These are phyloP conservation scores for Coniophora puteana DNA, from an alignment of 1,284 basidiomycete species.

Conservation along the genomic window DNA sequence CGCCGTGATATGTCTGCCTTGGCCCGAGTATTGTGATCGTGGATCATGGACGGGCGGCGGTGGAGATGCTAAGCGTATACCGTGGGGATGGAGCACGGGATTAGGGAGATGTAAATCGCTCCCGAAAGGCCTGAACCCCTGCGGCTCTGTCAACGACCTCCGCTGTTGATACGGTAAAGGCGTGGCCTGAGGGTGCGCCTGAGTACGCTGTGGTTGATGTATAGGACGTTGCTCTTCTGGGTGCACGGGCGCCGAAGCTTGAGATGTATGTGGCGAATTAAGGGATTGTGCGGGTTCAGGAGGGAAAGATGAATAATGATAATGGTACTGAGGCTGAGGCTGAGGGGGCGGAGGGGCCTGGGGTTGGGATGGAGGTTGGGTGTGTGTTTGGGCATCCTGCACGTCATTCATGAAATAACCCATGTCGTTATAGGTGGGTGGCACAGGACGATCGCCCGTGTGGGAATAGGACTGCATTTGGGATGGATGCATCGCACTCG, in stretches of 20 bases:
- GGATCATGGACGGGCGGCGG: slow-evolving; percentile 31
- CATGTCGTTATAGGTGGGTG: slow-evolving; percentile 32
- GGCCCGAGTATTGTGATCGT: slow-evolving; percentile 32
- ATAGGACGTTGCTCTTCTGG: too few relatives aligned
- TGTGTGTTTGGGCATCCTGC: slow-evolving; percentile 26
- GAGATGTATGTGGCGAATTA: too few relatives aligned
- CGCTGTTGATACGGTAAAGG: slow-evolving; percentile 29
- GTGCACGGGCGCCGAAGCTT: too few relatives aligned
- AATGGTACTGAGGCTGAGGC: too few relatives aligned
- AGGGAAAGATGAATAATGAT: too few relatives aligned
- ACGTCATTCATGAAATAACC: slow-evolving; percentile 31
- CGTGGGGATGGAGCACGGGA: slow-evolving; percentile 24
- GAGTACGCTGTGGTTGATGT: not conserved
- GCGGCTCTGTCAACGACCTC: slow-evolving; percentile 28
- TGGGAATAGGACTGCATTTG: slow-evolving; percentile 28
- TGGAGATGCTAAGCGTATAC: slow-evolving; percentile 27
- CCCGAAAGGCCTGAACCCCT: slow-evolving; percentile 26
- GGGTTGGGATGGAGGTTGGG: slow-evolving; percentile 27
- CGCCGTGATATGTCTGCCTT: slow-evolving; percentile 34
- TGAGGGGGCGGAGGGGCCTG: slow-evolving; percentile 24
- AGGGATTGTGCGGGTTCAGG: too few relatives aligned
- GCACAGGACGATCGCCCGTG: slow-evolving; percentile 26
- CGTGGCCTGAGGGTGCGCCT: not conserved
- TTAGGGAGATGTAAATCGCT: slow-evolving; percentile 31
- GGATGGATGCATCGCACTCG: slow-evolving; percentile 23